phyloP scores from a whole-genome alignment of 2,329 filamentous ascomycete species.

The Aureobasidium sp. region DNA sequence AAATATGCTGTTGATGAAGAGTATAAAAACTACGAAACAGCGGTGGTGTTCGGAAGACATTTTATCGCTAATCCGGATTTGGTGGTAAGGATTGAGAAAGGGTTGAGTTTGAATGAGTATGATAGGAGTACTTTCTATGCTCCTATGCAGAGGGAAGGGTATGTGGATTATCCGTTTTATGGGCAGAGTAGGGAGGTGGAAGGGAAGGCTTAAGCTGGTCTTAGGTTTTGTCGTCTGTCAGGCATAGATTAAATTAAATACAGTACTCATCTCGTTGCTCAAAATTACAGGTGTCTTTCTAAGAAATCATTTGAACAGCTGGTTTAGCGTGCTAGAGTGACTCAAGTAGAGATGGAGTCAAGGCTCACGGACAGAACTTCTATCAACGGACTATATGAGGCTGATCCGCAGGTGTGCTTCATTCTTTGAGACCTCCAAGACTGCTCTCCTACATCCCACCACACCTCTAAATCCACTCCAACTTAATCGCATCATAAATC shows the following conservation, averaged over 20 bases:
- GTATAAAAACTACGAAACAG: conserved; percentile 34
- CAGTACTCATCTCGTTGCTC: too few species aligned
- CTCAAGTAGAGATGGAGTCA: too few species aligned
- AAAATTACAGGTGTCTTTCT: too few species aligned
- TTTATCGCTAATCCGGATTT: conserved; percentile 44
- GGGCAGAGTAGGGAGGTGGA: not conserved
- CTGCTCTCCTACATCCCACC: too few species aligned
- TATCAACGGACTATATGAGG: too few species aligned
- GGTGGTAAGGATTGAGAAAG: conserved; percentile 34
- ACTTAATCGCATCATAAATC: conserved; percentile 34
- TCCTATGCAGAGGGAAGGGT: conserved; percentile 29
- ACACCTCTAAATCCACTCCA: conserved; percentile 23
- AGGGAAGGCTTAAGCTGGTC: not conserved
- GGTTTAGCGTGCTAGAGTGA: too few species aligned
- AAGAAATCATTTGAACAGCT: too few species aligned
- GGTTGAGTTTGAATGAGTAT: conserved; percentile 35
- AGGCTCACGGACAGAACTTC: too few species aligned
- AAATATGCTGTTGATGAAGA: conserved; percentile 29
- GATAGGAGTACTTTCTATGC: conserved; percentile 39
- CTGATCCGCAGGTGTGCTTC: too few species aligned
- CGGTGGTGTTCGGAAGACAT: conserved; percentile 39
- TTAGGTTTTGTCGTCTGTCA: too few species aligned
- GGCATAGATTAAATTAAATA: too few species aligned
- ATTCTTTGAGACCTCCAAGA: too few species aligned
- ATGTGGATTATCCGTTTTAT: conserved; percentile 34